Evolutionary conservation across 2,329 filamentous ascomycete genomes (phyloP).

Genomic region (Aspergillus fumigatus): DNA sequence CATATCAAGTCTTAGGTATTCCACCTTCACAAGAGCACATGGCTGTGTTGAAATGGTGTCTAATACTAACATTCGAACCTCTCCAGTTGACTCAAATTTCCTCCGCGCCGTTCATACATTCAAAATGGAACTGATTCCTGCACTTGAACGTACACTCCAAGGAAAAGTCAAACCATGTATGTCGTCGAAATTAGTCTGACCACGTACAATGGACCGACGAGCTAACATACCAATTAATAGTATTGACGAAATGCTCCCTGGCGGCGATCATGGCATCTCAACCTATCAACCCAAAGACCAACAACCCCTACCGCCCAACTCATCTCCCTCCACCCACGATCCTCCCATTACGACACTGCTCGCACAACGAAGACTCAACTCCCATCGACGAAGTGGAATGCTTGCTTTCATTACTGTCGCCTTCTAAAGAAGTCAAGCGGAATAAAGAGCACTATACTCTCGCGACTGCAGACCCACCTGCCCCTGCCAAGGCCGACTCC

Average conservation of each 20-base stretch:
- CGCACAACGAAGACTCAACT: constrained; percentile 39
- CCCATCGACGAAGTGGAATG: constrained; percentile 43
- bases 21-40: constrained; percentile 13
- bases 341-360: constrained; percentile 45
- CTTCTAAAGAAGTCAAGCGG: constrained; percentile 34
- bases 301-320: constrained; percentile 36
- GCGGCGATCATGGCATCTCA: constrained; percentile 40
- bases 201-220: neutral
- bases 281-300: constrained; percentile 35
- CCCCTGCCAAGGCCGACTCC: constrained; percentile 20
- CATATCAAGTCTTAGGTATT: constrained; percentile 79
- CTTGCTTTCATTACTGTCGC: constrained; percentile 42
- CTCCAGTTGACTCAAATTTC: constrained; percentile 73
- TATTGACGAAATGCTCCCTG: constrained; percentile 67
- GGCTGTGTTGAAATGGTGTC: constrained; percentile 4
- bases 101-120: constrained; percentile 74
- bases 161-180: constrained; percentile 77
- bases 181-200: constrained; percentile 27
- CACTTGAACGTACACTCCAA: constrained; percentile 77
- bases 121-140: constrained; percentile 81
- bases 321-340: constrained; percentile 43
- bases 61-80: constrained; percentile 1
- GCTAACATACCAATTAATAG: constrained; percentile 41
- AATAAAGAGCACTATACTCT: constrained; percentile 48
- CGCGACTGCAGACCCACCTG: constrained; percentile 39